Evolutionary conservation across 441 rosid species (phyloP), one percentile per base, ranked within the genome.

Genomic region (Aleurites moluccanus): DNA sequence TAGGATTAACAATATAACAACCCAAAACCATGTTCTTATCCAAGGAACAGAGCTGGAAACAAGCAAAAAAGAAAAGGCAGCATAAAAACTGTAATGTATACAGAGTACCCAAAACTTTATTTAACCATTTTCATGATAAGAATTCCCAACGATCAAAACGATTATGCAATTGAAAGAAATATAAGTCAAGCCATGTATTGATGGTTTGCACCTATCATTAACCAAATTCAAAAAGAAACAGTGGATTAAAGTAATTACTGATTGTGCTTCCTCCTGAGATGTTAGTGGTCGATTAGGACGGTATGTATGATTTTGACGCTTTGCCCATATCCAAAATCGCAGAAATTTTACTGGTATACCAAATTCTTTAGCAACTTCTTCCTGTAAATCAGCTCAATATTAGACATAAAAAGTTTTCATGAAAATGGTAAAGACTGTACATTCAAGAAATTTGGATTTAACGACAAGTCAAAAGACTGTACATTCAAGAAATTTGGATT

Each of bases 271-370:
- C 83, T 93, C 99, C 74, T 83, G 97, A 25, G 92, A 81, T 69
- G 88, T 83, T 76, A 96, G 73, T 68, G 99, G 98, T 57, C 97
- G 90, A 83, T 93, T 92, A 50, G 99, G 99, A 83, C 99, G 98
- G 77, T 90, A 93, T 20, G 99, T 95, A 83, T 95, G 97, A 85
- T 95, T 95, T 82, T 93, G 98, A 69, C 99, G 87, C 90, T 93
- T 95, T 56, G 98, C 98, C 99, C 99, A 95, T 67, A 90, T 82
- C 99, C 99, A 95, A 75, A 88, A 95, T 53, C 98, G 88, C 81
- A 88, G 99, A 83, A 75, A 88, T 76, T 90, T 93, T 66, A 93
- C 90, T 21, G 98, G 97, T 67, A 96, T 83, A 72, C 94, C 97
- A 69, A 95, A 90, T 80, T 91, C 97, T 86, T 89, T 95, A 40